These are phyloP conservation scores for Colletotrichum plurivorum DNA, from an alignment of 2,329 filamentous ascomycete species.

Conservation along the genomic window DNA sequence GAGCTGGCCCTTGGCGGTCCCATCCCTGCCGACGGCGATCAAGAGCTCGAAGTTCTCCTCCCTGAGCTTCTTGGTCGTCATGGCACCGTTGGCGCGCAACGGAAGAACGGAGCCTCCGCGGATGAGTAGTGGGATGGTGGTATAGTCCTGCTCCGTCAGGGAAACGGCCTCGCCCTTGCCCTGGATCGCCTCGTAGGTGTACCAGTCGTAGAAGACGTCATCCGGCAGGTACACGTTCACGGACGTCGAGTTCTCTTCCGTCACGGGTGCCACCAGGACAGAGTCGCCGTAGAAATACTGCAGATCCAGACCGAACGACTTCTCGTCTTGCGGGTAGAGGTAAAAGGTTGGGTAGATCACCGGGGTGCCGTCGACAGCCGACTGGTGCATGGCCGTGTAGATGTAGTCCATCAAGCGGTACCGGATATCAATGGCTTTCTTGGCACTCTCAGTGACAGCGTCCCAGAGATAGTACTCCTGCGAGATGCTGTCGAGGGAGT, in stretches of 20 bases:
- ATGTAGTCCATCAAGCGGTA: conserved; percentile 87
- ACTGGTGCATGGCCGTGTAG: conserved; percentile 78
- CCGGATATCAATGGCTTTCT: conserved; percentile 78
- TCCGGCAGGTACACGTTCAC: conserved; percentile 65
- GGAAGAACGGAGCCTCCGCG: conserved; percentile 77
- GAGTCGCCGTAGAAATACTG: conserved; percentile 67
- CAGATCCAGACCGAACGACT: conserved; percentile 60
- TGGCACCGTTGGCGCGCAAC: conserved; percentile 66
- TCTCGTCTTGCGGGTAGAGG: conserved; percentile 70
- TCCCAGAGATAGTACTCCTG: conserved; percentile 82
- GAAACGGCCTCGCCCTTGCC: conserved; percentile 31
- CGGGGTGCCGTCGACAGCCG: conserved; percentile 73
- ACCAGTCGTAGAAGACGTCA: conserved; percentile 67
- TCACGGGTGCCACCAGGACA: conserved; percentile 64
- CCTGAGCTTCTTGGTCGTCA: conserved; percentile 75
- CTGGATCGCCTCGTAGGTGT: conserved; percentile 56
- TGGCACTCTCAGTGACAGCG: conserved; percentile 73
- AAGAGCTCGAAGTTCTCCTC: conserved; percentile 79
- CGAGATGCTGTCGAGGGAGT: conserved; percentile 56
- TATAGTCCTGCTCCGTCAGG: conserved; percentile 53
- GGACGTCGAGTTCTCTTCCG: conserved; percentile 57
- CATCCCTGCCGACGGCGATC: conserved; percentile 74
- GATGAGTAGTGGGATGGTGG: conserved; percentile 77
- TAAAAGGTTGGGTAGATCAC: conserved; percentile 81
- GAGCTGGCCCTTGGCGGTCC: conserved; percentile 75